Conservation (phyloP, 2,329 filamentous ascomycete genomes). For the Aspergillus japonicus region DNA sequence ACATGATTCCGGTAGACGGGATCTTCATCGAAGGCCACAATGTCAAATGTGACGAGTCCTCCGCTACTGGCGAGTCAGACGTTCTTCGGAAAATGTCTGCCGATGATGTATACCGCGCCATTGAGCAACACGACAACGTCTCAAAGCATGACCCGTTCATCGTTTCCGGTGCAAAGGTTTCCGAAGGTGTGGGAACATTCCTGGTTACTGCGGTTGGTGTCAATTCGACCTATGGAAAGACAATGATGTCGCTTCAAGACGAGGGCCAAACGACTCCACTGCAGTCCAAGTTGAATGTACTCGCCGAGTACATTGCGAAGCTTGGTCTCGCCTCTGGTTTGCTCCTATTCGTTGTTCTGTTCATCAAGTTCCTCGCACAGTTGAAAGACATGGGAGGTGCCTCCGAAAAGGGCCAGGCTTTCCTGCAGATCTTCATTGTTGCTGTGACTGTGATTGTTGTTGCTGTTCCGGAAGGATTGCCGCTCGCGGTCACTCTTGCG, state of each 20-base stretch:
- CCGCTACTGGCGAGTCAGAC: conserved; percentile 73
- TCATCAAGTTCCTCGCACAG: conserved; percentile 72
- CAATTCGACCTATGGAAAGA: conserved; percentile 73
- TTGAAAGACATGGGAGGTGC: conserved; percentile 53
- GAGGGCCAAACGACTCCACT: conserved; percentile 75
- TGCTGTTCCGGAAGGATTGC: conserved; percentile 60
- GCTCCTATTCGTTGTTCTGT: conserved; percentile 72
- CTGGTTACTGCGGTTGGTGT: conserved; percentile 72
- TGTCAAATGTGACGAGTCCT: conserved; percentile 71
- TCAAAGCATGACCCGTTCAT: conserved; percentile 77
- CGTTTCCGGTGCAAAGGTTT: conserved; percentile 73
- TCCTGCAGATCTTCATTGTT: conserved; percentile 59
- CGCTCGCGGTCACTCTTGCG: conserved; percentile 61
- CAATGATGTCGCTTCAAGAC: conserved; percentile 73
- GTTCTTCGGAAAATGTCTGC: conserved; percentile 66
- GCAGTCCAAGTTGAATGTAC: conserved; percentile 72
- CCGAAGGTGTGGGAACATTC: conserved; percentile 73
- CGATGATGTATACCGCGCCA: conserved; percentile 63
- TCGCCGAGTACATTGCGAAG: conserved; percentile 79
- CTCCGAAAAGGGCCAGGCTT: conserved; percentile 56
- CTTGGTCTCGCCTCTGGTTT: conserved; percentile 69
- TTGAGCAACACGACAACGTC: conserved; percentile 59
- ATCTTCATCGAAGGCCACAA: conserved; percentile 66
- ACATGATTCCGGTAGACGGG: conserved; percentile 71
- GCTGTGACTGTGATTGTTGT: conserved; percentile 61